These are phyloP conservation scores for Cercospora sojina DNA, from an alignment of 2,329 filamentous ascomycete genomes.

Conservation along the genomic window DNA sequence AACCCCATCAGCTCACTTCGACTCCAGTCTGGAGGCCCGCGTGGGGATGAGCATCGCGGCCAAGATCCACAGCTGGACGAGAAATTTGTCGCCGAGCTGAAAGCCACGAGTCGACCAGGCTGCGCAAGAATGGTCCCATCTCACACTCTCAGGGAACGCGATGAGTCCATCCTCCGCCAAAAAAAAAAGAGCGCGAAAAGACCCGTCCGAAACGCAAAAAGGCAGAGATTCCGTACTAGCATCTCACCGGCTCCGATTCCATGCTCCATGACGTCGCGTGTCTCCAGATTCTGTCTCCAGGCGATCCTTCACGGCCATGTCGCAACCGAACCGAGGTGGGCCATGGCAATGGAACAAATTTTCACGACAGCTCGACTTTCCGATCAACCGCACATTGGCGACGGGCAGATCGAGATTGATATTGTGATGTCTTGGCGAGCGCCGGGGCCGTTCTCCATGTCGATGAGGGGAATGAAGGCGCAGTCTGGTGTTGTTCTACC, in stretches of 20 bases:
- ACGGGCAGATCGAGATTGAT: background rate
- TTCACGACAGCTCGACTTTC: background rate
- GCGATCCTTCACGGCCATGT: constrained; percentile 6
- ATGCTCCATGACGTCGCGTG: constrained; percentile 2
- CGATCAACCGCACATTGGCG: background rate
- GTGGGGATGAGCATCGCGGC: background rate
- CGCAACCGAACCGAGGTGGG: background rate
- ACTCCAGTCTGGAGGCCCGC: background rate
- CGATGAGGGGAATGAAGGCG: background rate
- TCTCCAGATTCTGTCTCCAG: background rate
- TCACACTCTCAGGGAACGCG: background rate
- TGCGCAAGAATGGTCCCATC: background rate
- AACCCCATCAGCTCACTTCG: background rate
- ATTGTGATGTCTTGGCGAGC: background rate
- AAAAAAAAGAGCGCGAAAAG: background rate
- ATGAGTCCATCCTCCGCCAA: background rate
- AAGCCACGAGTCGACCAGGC: background rate
- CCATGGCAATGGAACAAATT: background rate
- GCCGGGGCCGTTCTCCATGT: background rate
- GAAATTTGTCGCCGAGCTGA: background rate
- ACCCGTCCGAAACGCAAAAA: background rate
- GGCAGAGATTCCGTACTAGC: background rate
- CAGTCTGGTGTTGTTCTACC: background rate
- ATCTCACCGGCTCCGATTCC: background rate
- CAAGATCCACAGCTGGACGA: background rate